Base-by-base conservation (phyloP, 495 filamentous ascomycete genomes). In the Bombardia bombarda region DNA sequence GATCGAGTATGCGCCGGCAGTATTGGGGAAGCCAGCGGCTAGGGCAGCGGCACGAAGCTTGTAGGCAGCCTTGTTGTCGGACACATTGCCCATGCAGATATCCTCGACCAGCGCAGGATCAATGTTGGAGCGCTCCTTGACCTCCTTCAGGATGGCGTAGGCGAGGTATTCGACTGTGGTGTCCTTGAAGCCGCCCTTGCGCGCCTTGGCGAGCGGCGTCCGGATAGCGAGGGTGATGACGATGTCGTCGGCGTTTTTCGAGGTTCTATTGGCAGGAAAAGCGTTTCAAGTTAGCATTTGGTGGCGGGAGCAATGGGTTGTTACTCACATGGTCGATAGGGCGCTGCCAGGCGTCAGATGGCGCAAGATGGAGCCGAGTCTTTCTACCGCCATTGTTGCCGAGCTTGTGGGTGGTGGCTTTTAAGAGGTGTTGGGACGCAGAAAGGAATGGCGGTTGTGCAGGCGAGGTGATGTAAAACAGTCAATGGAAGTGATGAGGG, bases 171-270 rank as follows among this genome's bases (percentile, higher is more conserved):
- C 92, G 31, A 96, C 73, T n/a, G 77, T 75, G 14, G 89, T 92
- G 61, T 98, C 92, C 72, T 95, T 96, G 70, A 98, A 82, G 4
- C 90, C 86, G 43, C 92, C 92, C 70, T 87, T 87, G 46, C 57
- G 58, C 19, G 73, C 83, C 67, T 92, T 92, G 47, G 83, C 72
- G 42, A 93, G 70, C 0, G 87, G 84, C 7, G 87, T 90, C 23
- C 87, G 81, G 50, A 88, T 65, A 6, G 84, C 84, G 34, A 86
- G 72, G 13, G 87, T 93, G 51, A 98, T 92, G 49, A 98, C 92
- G 14, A 96, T 75, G 75, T 98, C 92, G 65, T 98, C 92, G 45
- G 90, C 79, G 62, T 90, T 93, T 72, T 96, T 90, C 45, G 86
- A 82, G 17, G 86, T 92, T 63, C 90, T 96, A n/a, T n/a, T n/a